These are phyloP conservation scores for Wickerhamomyces ciferrii DNA, from an alignment of 805 yeast species.

Conservation along the genomic window DNA sequence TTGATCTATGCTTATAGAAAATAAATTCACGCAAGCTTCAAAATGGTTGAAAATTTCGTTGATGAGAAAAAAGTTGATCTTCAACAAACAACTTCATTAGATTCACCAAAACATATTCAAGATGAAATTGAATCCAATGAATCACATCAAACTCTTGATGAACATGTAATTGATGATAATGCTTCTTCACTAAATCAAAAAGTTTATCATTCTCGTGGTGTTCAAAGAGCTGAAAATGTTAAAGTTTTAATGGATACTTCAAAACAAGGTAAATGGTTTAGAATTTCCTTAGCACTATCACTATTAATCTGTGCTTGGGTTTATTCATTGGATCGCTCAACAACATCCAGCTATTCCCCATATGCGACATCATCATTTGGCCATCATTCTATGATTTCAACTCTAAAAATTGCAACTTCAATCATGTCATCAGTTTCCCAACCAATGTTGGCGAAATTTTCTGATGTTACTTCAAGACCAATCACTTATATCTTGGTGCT, in stretches of 20 bases:
- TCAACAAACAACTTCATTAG: no score
- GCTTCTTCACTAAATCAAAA: not conserved
- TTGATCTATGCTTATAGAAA: no score
- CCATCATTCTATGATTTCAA: constrained; percentile 31
- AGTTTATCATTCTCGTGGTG: not conserved
- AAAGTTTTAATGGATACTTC: not conserved
- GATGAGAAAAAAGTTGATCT: no score
- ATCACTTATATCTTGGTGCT: constrained; percentile 26
- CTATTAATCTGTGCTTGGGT: constrained; percentile 1
- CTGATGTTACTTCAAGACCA: constrained; percentile 32
- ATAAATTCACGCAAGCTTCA: no score
- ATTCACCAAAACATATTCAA: no score
- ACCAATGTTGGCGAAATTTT: constrained; percentile 32
- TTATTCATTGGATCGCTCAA: constrained; percentile 22
- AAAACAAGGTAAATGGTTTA: not conserved
- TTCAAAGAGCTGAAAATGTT: not conserved
- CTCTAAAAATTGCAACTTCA: constrained; percentile 29
- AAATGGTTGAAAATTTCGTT: no score
- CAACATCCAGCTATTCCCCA: constrained; percentile 25
- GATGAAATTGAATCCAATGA: no score
- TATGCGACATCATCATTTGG: constrained; percentile 32
- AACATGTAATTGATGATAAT: not conserved
- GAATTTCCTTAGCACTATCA: not conserved
- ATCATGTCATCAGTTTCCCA: constrained; percentile 30
- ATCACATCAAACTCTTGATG: no score